These are phyloP conservation scores for Candida adriatica DNA, from an alignment of 805 yeast genomes.

Conservation along the genomic window DNA sequence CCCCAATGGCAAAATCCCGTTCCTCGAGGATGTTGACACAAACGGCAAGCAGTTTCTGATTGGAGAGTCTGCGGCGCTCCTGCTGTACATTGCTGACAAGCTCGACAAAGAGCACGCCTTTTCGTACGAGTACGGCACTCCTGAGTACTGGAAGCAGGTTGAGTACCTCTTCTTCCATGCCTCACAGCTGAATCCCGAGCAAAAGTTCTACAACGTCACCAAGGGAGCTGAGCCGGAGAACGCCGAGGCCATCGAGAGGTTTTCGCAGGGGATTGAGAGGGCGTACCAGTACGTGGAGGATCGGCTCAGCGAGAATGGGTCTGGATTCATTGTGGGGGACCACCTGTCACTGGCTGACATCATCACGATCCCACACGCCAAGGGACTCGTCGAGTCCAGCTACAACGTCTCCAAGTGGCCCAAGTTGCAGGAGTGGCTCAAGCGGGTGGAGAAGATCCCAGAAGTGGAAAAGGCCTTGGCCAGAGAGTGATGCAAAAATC, in stretches of 20 bases:
- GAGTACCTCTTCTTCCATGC: conserved; percentile 52
- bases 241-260: conserved; percentile 32
- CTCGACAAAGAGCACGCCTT: conserved; percentile 46
- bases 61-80: conserved; percentile 56
- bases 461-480: conserved; percentile 10
- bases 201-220: conserved; percentile 41
- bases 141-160: conserved; percentile 41
- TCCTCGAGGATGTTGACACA: conserved; percentile 30
- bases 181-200: conserved; percentile 53
- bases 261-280: conserved; percentile 38
- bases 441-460: conserved; percentile 6
- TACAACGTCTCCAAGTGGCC: conserved; percentile 12
- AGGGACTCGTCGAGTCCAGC: conserved; percentile 4
- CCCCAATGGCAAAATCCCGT: conserved; percentile 59
- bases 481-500: conserved; percentile 2
- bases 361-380: conserved; percentile 31
- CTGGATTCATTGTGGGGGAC: conserved; percentile 52
- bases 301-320: conserved; percentile 34
- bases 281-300: conserved; percentile 45
- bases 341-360: conserved; percentile 55
- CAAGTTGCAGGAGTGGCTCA: conserved; percentile 11
- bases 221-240: conserved; percentile 43
- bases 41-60: conserved; percentile 37
- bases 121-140: conserved; percentile 30
- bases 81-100: conserved; percentile 49